A percentile compares a stretch with the other conserved stretches of the same genome.
These are phyloP conservation scores for Aspergillus ellipticus DNA, from an alignment of 495 filamentous ascomycete genomes.

Conservation along the genomic window DNA sequence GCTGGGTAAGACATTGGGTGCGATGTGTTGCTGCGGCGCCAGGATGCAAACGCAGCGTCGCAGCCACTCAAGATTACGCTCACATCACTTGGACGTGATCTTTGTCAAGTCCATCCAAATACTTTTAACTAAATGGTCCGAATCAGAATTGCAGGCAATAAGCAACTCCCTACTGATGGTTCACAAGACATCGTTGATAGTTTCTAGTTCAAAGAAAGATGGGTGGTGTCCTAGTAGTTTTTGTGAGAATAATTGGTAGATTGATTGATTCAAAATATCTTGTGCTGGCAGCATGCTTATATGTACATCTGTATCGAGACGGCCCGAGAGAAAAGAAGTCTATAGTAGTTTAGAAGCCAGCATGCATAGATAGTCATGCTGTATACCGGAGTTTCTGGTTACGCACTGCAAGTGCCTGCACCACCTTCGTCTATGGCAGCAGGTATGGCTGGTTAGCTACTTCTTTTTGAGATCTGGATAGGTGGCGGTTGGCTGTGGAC, in stretches of 20 bases:
- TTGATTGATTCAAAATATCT: too few species aligned
- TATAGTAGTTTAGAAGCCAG: not conserved
- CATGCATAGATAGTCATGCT: not conserved
- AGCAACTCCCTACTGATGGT: too few species aligned
- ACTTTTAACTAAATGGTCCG: not conserved
- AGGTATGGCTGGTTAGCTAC: conserved; percentile 1
- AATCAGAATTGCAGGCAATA: too few species aligned
- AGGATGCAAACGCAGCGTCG: conserved; percentile 8
- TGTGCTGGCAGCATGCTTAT: not conserved
- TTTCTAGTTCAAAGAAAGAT: too few species aligned
- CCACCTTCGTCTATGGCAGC: conserved; percentile 30
- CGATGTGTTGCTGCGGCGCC: conserved; percentile 13
- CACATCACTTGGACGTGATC: not conserved
- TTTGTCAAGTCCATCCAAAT: too few species aligned
- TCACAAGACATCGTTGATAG: too few species aligned
- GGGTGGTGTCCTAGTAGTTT: too few species aligned
- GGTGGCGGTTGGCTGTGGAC: conserved; percentile 8
- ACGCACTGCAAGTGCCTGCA: conserved; percentile 25
- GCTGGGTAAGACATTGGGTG: conserved; percentile 2
- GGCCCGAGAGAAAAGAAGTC: not conserved
- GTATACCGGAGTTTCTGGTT: not conserved
- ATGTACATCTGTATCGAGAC: not conserved
- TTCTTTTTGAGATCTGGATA: not conserved
- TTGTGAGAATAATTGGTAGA: too few species aligned
- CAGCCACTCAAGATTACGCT: not conserved